These are phyloP conservation scores for Daldinia eschscholtzii DNA, from an alignment of 2,329 filamentous ascomycete species.

Conservation along the genomic window DNA sequence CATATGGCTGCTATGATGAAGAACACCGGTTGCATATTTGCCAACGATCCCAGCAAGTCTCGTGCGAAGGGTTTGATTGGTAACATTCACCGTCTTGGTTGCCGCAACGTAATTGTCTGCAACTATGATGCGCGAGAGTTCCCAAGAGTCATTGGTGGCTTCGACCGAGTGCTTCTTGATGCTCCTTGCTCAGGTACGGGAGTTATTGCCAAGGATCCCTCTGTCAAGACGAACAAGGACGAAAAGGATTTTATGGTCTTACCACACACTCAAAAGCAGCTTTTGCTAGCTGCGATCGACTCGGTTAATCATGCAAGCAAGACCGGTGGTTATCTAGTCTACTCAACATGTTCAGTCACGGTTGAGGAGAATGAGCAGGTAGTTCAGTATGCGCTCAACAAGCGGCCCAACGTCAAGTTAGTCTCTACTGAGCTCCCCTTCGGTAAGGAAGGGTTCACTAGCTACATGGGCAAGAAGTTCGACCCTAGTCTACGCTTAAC, in stretches of 20 bases:
- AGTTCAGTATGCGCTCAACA: constrained; percentile 91
- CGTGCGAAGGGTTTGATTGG: constrained; percentile 97
- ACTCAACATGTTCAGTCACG: constrained; percentile 95
- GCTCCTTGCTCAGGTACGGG: constrained; percentile 96
- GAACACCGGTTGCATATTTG: constrained; percentile 95
- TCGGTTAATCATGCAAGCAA: constrained; percentile 92
- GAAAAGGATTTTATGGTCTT: constrained; percentile 94
- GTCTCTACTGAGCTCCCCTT: constrained; percentile 93
- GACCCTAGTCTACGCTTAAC: constrained; percentile 86
- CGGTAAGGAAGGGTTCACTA: constrained; percentile 91
- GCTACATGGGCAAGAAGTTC: constrained; percentile 92
- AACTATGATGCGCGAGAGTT: constrained; percentile 96
- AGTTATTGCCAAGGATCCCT: constrained; percentile 96
- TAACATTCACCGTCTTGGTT: constrained; percentile 95
- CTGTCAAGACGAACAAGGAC: constrained; percentile 98
- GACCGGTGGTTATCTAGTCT: constrained; percentile 94
- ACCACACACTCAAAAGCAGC: constrained; percentile 94
- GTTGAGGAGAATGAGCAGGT: constrained; percentile 94
- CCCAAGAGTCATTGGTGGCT: constrained; percentile 93
- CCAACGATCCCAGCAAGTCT: constrained; percentile 94
- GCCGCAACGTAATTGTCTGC: constrained; percentile 93
- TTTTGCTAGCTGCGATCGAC: constrained; percentile 93
- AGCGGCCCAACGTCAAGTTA: constrained; percentile 92
- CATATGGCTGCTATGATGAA: constrained; percentile 98
- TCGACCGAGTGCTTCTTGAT: constrained; percentile 93